Base-by-base conservation (phyloP, 768 basidiomycete species). In the Termitomyces sp. region DNA sequence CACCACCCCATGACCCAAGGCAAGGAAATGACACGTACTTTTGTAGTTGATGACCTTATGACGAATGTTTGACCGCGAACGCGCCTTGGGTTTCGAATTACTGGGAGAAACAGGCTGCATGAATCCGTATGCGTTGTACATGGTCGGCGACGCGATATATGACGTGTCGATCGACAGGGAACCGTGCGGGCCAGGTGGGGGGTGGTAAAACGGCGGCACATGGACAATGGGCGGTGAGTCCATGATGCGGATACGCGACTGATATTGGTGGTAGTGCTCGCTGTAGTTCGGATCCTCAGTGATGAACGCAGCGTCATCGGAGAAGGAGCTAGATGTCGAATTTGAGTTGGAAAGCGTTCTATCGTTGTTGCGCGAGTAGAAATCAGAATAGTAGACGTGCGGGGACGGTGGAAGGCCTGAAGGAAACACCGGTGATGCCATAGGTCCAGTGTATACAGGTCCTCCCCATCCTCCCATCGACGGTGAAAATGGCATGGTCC, bases 231-330 rank as follows among this genome's bases (percentile, higher is more conserved):
- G 71, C 4, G 69, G 67, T 36, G 72, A 71, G 22, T 78, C 75
- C n/a, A 67, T 65, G 33, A 78, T 67, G 44, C 65, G 69, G 39
- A 79, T 66, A 65, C 72, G 73, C n/a, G 78, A 79, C 66, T 79
- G 78, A 58, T 78, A 71, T 46, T 70, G 70, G 59, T 79, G 77
- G 15, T 69, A 61, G 63, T 78, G 78, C 64, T 79, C 78, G 59
- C 63, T 64, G 60, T 75, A 79, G 62, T 74, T 71, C 40, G 78
- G 78, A 68, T 78, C 76, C 57, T 78, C 76, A 59, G 78, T 76
- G 51, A 71, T 65, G 61, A 75, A 70, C 40, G 65, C 48, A 50
- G 66, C 60, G 38, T 78, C 77, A 59, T 74, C 73, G 9, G 69
- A 74, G 18, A 64, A 54, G 18, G 67, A 68, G 46, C 59, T 65